Evolutionary conservation across 2,329 filamentous ascomycete species (phyloP), one percentile per base, ranked within the genome.

Genomic region (Sphaceloma murrayae): DNA sequence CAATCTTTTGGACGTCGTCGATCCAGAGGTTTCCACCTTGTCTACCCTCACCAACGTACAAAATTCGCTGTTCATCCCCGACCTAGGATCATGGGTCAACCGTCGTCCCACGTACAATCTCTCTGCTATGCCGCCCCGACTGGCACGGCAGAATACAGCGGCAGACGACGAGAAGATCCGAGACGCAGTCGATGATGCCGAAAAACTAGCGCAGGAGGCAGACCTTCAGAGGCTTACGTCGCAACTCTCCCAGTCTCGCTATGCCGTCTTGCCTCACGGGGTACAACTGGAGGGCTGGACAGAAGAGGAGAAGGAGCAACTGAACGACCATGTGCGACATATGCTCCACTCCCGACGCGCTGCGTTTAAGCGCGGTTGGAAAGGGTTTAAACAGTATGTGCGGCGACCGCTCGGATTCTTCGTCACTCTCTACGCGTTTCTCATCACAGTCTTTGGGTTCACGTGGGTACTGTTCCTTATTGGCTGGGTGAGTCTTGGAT

Each of bases 391-490:
- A 2, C 78, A 89, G 62, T 94, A 93, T 56, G 73, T 87, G 10
- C 72, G 72, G 29, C 77, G 78, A 53, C 71, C 86, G 1, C 70
- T 94, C 27, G 86, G 86, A 1, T 85, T 91, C 57, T 72, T 88
- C 45, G 82, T 94, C 47, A 91, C 85, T 0, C 64, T 93, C 3
- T 94, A 94, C 60, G 85, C 85, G 6, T 79, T 75, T 1, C 69
- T 89, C 14, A 88, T 94, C 53, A 91, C 85, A 0, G 68, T 88
- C 0, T 94, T 93, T 54, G 85, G 85, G 56, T 69, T 89, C 9
- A 83, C 83, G 0, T 94, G 85, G 86, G 85, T 94, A 1, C 72
- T 93, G n/a, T 91, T 89, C 63, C 67, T 93, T 45, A 94, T 94
- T 58, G 70, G 75, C 36, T 93, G 85, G 85, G 85, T 91, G 57